These are phyloP conservation scores for Suillus cothurnatus DNA, from an alignment of 768 basidiomycete genomes.

Conservation along the genomic window DNA sequence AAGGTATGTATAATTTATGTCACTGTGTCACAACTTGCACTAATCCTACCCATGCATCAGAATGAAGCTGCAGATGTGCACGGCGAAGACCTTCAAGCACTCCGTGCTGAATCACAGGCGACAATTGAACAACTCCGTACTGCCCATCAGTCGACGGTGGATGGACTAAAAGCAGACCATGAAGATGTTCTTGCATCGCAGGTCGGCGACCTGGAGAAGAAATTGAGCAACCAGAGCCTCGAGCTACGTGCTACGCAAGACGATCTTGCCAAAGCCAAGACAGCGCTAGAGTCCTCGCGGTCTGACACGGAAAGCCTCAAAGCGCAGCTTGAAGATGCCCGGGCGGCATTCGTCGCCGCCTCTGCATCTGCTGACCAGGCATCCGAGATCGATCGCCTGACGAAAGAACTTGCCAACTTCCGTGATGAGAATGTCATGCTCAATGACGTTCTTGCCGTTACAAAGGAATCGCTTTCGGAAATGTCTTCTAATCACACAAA, in stretches of 20 bases:
- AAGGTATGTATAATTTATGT: constrained; percentile 52
- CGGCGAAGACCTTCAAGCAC: constrained; percentile 65
- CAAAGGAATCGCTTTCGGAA: constrained; percentile 70
- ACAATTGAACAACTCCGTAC: constrained; percentile 70
- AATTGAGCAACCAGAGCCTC: constrained; percentile 58
- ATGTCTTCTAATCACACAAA: constrained; percentile 68
- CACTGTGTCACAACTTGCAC: background rate
- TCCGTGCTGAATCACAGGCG: constrained; percentile 66
- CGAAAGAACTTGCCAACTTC: constrained; percentile 57
- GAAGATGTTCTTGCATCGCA: constrained; percentile 59
- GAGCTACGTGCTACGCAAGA: constrained; percentile 87
- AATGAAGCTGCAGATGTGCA: constrained; percentile 72
- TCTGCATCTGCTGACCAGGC: constrained; percentile 50
- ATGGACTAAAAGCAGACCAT: constrained; percentile 67
- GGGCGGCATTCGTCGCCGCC: constrained; percentile 43
- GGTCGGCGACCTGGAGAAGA: constrained; percentile 60
- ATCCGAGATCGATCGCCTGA: constrained; percentile 56
- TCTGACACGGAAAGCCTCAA: constrained; percentile 59
- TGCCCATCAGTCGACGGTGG: constrained; percentile 61
- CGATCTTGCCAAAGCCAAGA: constrained; percentile 77
- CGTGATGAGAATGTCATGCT: constrained; percentile 71
- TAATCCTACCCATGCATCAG: constrained; percentile 36
- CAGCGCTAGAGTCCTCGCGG: constrained; percentile 51
- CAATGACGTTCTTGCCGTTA: constrained; percentile 66
- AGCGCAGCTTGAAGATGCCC: constrained; percentile 66